phyloP scores from a whole-genome alignment of 1,284 basidiomycete genomes.

The Ganoderma multipileum region DNA sequence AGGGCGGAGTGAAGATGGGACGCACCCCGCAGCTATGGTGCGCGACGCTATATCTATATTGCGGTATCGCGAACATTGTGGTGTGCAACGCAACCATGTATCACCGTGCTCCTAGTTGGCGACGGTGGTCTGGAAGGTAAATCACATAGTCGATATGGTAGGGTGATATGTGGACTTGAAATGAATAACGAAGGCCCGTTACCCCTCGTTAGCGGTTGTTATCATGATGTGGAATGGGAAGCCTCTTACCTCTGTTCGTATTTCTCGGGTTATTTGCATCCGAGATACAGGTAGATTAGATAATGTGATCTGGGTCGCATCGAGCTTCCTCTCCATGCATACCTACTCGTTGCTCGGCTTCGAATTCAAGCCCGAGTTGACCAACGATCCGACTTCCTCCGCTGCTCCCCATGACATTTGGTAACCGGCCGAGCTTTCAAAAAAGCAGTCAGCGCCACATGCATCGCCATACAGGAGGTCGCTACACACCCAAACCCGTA shows the following conservation, averaged over 20 bases:
- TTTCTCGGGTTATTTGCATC: not conserved
- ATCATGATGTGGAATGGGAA: not conserved
- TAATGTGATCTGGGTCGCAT: not conserved
- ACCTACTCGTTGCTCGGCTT: constrained; percentile 9
- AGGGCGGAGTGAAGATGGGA: not conserved
- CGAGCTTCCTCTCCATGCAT: not conserved
- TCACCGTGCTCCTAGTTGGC: not conserved
- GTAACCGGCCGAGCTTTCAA: constrained; percentile 69
- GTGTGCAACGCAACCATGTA: not conserved
- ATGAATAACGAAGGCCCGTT: not conserved
- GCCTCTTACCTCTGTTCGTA: not conserved
- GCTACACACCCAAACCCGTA: constrained; percentile 58
- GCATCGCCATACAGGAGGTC: not conserved
- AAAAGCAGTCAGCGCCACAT: constrained; percentile 36
- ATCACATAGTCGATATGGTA: not conserved
- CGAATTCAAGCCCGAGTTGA: constrained; percentile 19
- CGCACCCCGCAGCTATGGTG: not conserved
- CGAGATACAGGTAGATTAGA: not conserved
- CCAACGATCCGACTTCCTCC: constrained; percentile 43
- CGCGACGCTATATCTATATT: not conserved
- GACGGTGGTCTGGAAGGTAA: not conserved
- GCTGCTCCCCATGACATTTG: constrained; percentile 81
- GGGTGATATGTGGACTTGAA: not conserved
- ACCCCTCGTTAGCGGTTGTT: not conserved
- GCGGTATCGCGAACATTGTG: not conserved